These are phyloP conservation scores for Acacia acuminata DNA, from an alignment of 306 rosid species.

Conservation along the genomic window DNA sequence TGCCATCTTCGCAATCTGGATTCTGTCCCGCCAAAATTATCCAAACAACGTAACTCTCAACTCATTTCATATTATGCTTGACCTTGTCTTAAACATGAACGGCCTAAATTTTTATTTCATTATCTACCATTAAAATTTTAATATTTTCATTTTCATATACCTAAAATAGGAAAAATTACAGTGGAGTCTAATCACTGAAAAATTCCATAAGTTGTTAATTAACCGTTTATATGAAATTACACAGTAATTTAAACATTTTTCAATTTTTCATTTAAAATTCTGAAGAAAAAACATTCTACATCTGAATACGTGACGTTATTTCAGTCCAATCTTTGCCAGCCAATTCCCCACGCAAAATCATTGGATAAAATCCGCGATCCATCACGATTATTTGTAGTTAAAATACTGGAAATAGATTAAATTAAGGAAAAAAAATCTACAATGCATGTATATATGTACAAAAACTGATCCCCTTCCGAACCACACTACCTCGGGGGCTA, in stretches of 20 bases:
- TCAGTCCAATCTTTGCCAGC: not conserved
- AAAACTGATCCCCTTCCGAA: constrained; percentile 47
- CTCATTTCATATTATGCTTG: not conserved
- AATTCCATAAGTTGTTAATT: too few relatives aligned
- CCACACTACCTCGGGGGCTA: constrained; percentile 33
- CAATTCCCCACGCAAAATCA: not conserved
- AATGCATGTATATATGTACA: constrained; percentile 52
- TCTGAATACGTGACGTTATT: not conserved
- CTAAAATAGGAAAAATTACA: too few relatives aligned
- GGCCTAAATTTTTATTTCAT: too few relatives aligned
- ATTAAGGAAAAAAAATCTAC: constrained; percentile 26
- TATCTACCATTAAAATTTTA: too few relatives aligned
- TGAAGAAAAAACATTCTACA: not conserved
- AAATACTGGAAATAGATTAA: not conserved
- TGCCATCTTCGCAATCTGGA: not conserved
- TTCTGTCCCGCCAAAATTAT: not conserved
- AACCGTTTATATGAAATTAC: too few relatives aligned
- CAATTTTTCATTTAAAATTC: not conserved
- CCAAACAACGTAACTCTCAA: not conserved
- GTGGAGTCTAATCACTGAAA: too few relatives aligned
- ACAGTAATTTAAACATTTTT: not conserved
- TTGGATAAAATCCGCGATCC: not conserved
- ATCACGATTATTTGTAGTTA: not conserved
- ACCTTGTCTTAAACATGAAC: too few relatives aligned
- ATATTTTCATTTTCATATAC: too few relatives aligned